A percentile compares a stretch with the other conserved stretches of the same genome.
Conservation (phyloP, 805 yeast genomes). For the Ascoidea tarda region DNA sequence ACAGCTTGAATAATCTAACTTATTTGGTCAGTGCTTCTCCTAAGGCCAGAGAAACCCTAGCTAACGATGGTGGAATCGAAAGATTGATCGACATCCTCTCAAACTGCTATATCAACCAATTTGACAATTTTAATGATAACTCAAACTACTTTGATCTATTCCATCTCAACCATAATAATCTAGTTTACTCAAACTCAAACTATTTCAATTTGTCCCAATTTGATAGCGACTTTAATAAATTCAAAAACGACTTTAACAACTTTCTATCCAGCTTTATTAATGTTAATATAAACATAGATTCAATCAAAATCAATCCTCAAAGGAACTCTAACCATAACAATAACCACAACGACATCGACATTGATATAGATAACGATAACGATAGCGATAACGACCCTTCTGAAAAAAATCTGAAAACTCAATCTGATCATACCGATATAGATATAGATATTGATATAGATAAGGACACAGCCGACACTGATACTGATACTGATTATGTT, state of each 20-base stretch:
- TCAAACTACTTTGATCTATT: not conserved
- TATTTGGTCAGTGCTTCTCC: constrained; percentile 76
- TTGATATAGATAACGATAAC: too few relatives aligned
- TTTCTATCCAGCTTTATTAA: too few relatives aligned
- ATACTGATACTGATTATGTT: too few relatives aligned
- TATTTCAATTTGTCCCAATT: not conserved
- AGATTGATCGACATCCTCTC: constrained; percentile 74
- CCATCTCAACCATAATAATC: not conserved
- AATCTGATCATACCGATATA: too few relatives aligned
- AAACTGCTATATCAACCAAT: constrained; percentile 41
- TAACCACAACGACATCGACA: too few relatives aligned
- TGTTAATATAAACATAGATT: too few relatives aligned
- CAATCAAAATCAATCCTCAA: too few relatives aligned
- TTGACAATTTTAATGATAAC: constrained; percentile 6
- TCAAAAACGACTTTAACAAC: not conserved
- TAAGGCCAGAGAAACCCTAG: constrained; percentile 80
- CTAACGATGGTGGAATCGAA: constrained; percentile 86
- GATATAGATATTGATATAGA: too few relatives aligned
- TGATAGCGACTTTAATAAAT: not conserved
- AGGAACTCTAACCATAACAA: too few relatives aligned
- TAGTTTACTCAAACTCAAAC: not conserved
- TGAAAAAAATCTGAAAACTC: too few relatives aligned
- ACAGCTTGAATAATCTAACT: constrained; percentile 81
- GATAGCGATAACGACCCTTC: not conserved
- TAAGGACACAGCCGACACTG: too few relatives aligned